A percentile compares a stretch with the other conserved stretches of the same genome.
These are phyloP conservation scores for Peniophora sp. DNA, from an alignment of 1,284 basidiomycete genomes.

Conservation along the genomic window DNA sequence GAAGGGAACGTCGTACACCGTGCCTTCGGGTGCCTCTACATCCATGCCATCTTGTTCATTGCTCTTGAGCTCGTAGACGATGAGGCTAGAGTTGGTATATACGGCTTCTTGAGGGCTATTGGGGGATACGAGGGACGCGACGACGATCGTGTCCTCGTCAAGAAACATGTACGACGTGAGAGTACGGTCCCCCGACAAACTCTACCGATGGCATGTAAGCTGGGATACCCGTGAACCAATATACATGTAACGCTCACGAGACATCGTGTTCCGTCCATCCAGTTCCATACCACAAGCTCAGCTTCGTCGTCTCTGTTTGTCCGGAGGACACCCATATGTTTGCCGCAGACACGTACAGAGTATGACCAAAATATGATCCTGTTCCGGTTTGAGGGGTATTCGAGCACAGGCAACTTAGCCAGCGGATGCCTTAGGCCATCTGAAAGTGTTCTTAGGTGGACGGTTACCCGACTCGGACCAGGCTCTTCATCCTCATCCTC, in stretches of 20 bases:
- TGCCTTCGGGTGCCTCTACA: slow-evolving; percentile 14
- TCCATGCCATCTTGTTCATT: slow-evolving; percentile 6
- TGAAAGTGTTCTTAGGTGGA: slow-evolving; percentile 39
- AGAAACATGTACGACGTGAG: slow-evolving; percentile 14
- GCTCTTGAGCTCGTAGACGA: slow-evolving; percentile 7
- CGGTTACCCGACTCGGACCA: neutral
- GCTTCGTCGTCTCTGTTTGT: slow-evolving; percentile 19
- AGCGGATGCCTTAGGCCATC: slow-evolving; percentile 39
- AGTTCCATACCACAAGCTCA: slow-evolving; percentile 54
- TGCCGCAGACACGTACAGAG: slow-evolving; percentile 40
- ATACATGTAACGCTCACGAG: slow-evolving; percentile 31
- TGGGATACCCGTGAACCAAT: neutral
- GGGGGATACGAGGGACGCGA: neutral
- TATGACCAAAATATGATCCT: slow-evolving; percentile 19
- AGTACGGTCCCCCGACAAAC: slow-evolving; percentile 1
- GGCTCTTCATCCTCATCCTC: too few species aligned
- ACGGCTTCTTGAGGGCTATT: neutral
- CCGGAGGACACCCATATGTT: slow-evolving; percentile 34
- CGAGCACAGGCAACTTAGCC: slow-evolving; percentile 27
- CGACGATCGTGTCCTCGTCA: slow-evolving; percentile 5
- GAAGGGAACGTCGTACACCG: slow-evolving; percentile 22
- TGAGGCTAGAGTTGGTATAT: neutral
- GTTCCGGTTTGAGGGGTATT: neutral
- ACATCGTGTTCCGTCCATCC: slow-evolving; percentile 40
- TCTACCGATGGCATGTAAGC: slow-evolving; percentile 4